Conservation (phyloP, 2,329 filamentous ascomycete genomes). For the Aspergillus uvarum region DNA sequence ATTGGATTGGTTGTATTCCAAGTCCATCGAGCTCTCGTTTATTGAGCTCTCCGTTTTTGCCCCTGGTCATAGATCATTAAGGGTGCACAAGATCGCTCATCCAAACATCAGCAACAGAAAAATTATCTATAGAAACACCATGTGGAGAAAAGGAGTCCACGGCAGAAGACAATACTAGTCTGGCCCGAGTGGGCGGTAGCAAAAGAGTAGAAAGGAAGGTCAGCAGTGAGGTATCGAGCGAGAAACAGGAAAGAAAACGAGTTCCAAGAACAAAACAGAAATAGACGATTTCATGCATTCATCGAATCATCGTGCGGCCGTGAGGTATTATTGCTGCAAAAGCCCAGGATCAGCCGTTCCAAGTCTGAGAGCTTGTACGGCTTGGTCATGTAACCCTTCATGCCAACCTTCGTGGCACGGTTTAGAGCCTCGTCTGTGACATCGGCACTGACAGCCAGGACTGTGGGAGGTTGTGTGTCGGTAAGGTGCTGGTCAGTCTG, state of each 20-base stretch:
- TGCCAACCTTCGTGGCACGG: slow-evolving; percentile 61
- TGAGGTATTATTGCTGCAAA: slow-evolving; percentile 33
- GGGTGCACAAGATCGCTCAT: slow-evolving; percentile 2
- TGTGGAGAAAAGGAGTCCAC: slow-evolving; percentile 2
- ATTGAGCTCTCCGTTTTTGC: not conserved
- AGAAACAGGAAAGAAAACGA: slow-evolving; percentile 5
- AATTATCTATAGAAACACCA: slow-evolving; percentile 8
- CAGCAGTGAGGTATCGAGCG: slow-evolving; percentile 12
- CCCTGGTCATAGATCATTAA: slow-evolving; percentile 6
- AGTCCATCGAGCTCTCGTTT: not conserved
- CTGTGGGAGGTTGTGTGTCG: slow-evolving; percentile 35
- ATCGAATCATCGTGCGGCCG: slow-evolving; percentile 16
- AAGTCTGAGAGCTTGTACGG: slow-evolving; percentile 64
- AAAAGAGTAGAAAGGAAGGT: slow-evolving; percentile 9
- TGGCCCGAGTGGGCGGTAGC: not conserved
- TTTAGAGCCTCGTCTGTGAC: slow-evolving; percentile 64
- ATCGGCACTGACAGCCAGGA: slow-evolving; percentile 67
- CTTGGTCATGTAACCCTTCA: slow-evolving; percentile 69
- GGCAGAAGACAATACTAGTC: not conserved
- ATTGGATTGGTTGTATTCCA: not conserved
- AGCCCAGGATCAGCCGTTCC: slow-evolving; percentile 58
- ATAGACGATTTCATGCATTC: slow-evolving; percentile 20
- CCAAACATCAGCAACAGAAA: slow-evolving; percentile 6
- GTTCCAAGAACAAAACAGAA: not conserved
- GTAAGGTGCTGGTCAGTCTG: not conserved